A percentile compares a stretch with the other conserved stretches of the same genome.
Evolutionary conservation across 345 rosid species (phyloP).

Genomic region (Trapa incisa): DNA sequence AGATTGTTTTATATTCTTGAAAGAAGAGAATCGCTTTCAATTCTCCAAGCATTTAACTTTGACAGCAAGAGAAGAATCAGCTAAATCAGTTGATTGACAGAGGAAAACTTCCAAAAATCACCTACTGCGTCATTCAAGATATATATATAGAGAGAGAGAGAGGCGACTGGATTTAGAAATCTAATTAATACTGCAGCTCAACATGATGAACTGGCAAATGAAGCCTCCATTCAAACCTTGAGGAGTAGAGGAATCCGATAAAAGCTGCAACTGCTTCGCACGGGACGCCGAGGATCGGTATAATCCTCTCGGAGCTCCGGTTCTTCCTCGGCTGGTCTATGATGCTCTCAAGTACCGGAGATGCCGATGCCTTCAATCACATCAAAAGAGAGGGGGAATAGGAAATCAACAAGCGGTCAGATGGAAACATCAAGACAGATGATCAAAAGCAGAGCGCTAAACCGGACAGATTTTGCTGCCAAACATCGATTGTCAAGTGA

Average conservation of each 20-base stretch:
- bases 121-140: neutral
- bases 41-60: neutral
- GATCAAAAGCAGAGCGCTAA: no score
- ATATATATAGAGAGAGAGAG: no score
- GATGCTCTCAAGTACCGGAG: conserved; percentile 29
- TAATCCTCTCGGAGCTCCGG: conserved; percentile 24
- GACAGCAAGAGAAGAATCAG: no score
- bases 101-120: neutral
- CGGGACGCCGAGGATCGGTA: conserved; percentile 34
- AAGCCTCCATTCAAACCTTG: conserved; percentile 15
- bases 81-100: no score
- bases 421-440: no score
- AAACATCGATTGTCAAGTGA: no score
- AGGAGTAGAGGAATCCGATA: conserved; percentile 27
- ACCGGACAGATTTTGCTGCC: no score
- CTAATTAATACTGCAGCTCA: neutral
- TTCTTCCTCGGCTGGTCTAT: conserved; percentile 28
- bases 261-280: conserved; percentile 31
- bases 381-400: neutral
- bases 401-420: neutral
- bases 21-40: neutral
- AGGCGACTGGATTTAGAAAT: neutral
- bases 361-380: conserved; percentile 21
- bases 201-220: neutral
- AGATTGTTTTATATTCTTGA: neutral